A percentile compares a stretch with the other conserved stretches of the same genome.
phyloP scores from a whole-genome alignment of 768 basidiomycete genomes.

The Mycena vitilis region DNA sequence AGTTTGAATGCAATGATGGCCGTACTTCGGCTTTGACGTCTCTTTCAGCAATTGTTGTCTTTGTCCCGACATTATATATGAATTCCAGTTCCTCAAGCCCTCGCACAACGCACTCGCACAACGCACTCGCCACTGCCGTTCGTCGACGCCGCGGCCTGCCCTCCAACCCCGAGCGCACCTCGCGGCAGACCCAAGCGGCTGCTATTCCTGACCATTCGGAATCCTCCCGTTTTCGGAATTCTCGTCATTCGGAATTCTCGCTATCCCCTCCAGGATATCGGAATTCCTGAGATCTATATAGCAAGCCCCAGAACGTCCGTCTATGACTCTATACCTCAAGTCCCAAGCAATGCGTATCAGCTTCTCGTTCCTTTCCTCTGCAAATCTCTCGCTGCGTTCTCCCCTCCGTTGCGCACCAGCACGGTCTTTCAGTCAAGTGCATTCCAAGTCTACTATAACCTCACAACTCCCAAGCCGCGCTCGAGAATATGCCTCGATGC shows the following conservation, averaged over 20 bases:
- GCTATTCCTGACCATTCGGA: slow-evolving; percentile 13
- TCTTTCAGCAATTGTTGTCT: no score
- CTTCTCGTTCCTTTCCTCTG: neutral
- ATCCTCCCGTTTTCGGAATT: neutral
- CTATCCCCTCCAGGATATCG: slow-evolving; percentile 18
- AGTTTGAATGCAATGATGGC: no score
- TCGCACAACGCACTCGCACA: no score
- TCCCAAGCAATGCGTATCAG: neutral
- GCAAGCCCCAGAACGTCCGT: neutral
- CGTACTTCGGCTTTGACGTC: no score
- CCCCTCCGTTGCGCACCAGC: neutral
- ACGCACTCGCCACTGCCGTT: no score
- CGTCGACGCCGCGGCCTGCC: no score
- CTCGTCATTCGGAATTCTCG: slow-evolving; percentile 14
- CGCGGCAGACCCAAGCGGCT: neutral
- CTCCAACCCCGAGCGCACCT: no score
- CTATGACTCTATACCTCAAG: neutral
- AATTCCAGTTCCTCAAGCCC: no score
- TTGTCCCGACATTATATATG: no score
- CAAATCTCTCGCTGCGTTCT: neutral
- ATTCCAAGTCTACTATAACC: neutral
- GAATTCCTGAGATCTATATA: slow-evolving; percentile 11
- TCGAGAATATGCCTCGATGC: slow-evolving; percentile 1
- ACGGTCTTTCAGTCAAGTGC: neutral
- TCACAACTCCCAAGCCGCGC: neutral